Evolutionary conservation across 225 moss, liverwort and hornwort species (phyloP).

Genomic region (Anthoceros angustus): DNA sequence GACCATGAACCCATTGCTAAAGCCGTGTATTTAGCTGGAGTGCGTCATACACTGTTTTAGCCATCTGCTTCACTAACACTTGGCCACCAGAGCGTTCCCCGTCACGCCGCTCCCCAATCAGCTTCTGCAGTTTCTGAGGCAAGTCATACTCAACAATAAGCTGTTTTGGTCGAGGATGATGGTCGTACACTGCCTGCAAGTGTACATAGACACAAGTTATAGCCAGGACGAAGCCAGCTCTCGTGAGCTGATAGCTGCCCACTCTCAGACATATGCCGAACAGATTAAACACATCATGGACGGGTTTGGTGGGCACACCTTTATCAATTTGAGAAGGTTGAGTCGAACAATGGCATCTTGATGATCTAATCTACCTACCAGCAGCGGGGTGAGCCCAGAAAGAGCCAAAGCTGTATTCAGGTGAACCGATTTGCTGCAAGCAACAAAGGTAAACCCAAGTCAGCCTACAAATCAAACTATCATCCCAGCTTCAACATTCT

Average conservation of each 20-base stretch:
- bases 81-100: conserved; percentile 86
- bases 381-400: conserved; percentile 74
- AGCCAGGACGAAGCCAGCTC: neutral
- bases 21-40: no score
- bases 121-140: conserved; percentile 49
- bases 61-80: conserved; percentile 98
- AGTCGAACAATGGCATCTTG: conserved; percentile 89
- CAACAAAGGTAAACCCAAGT: neutral
- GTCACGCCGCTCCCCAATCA: conserved; percentile 81
- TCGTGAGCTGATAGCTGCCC: neutral
- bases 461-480: neutral
- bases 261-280: neutral
- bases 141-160: conserved; percentile 86
- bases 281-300: neutral
- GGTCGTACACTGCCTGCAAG: conserved; percentile 85
- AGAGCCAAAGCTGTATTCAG: conserved; percentile 77
- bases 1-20: no score
- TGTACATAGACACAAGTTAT: neutral
- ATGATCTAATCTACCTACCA: conserved; percentile 83
- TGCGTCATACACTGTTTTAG: conserved; percentile 22
- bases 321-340: conserved; percentile 72
- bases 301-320: conserved; percentile 26
- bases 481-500: neutral
- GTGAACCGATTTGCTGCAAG: conserved; percentile 78
- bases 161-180: conserved; percentile 93